Evolutionary conservation across 1,284 basidiomycete genomes (phyloP).

Genomic region (Ganoderma sinense): DNA sequence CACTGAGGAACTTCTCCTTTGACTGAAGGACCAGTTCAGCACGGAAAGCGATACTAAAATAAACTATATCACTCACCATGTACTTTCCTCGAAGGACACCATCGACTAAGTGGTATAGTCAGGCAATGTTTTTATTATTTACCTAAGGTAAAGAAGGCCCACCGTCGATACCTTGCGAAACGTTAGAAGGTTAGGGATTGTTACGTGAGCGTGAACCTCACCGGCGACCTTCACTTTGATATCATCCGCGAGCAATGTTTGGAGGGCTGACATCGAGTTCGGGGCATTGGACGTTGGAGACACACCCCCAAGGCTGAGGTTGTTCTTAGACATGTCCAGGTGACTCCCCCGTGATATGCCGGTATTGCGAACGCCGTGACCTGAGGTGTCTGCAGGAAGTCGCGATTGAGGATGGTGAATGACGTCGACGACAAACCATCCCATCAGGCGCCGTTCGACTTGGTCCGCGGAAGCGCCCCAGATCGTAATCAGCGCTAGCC

Average conservation of each 20-base stretch:
- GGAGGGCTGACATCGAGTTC: slow-evolving; percentile 64
- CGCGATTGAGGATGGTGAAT: slow-evolving; percentile 1
- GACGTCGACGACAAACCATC: background rate
- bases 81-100: slow-evolving; percentile 94
- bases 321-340: slow-evolving; percentile 14
- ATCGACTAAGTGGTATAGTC: slow-evolving; percentile 68
- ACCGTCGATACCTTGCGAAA: slow-evolving; percentile 72
- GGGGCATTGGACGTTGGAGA: slow-evolving; percentile 57
- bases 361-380: background rate
- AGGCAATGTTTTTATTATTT: too few relatives aligned
- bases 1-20: slow-evolving; percentile 91
- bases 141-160: slow-evolving; percentile 19
- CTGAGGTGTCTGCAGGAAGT: background rate
- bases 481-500: background rate
- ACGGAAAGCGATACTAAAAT: background rate
- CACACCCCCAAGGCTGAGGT: background rate
- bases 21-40: slow-evolving; percentile 54
- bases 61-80: slow-evolving; percentile 64
- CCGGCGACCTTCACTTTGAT: slow-evolving; percentile 94
- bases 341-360: background rate
- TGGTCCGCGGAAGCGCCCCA: slow-evolving; percentile 18
- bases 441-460: background rate
- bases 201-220: slow-evolving; percentile 40
- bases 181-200: background rate
- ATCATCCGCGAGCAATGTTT: slow-evolving; percentile 65